These are phyloP conservation scores for Trichophyton benhamiae DNA, from an alignment of 2,329 filamentous ascomycete genomes.

Conservation along the genomic window DNA sequence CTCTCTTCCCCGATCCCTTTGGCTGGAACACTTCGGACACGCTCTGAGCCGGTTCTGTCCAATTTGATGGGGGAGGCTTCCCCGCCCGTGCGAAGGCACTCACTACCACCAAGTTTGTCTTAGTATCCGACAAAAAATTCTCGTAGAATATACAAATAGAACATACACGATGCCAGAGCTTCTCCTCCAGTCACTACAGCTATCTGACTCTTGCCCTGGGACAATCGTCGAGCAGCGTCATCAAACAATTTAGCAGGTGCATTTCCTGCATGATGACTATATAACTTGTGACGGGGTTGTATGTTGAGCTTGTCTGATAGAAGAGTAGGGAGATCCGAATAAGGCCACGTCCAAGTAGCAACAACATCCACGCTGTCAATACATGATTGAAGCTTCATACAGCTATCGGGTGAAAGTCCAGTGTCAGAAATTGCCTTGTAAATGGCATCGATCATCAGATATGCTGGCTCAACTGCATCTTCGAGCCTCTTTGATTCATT, in stretches of 20 bases:
- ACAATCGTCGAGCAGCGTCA: slow-evolving; percentile 47
- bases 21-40: slow-evolving; percentile 41
- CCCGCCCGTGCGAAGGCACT: slow-evolving; percentile 41
- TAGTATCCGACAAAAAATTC: slow-evolving; percentile 4
- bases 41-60: slow-evolving; percentile 40
- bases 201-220: slow-evolving; percentile 42
- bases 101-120: slow-evolving; percentile 27
- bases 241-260: slow-evolving; percentile 52
- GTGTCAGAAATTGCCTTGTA: slow-evolving; percentile 41
- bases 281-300: slow-evolving; percentile 36
- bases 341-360: slow-evolving; percentile 54
- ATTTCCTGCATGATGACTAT: slow-evolving; percentile 51
- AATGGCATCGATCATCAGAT: slow-evolving; percentile 48
- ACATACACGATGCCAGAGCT: slow-evolving; percentile 44
- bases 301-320: slow-evolving; percentile 41
- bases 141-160: background rate
- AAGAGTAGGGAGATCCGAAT: slow-evolving; percentile 45
- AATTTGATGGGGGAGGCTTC: slow-evolving; percentile 47
- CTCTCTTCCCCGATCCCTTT: slow-evolving; percentile 35
- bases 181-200: slow-evolving; percentile 53
- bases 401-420: slow-evolving; percentile 19
- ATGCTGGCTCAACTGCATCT: slow-evolving; percentile 46
- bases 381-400: slow-evolving; percentile 29
- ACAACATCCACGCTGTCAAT: slow-evolving; percentile 51
- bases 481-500: slow-evolving; percentile 42